These are phyloP conservation scores for Wallacemonas sp. DNA, from an alignment of 208 protist species.

Conservation along the genomic window DNA sequence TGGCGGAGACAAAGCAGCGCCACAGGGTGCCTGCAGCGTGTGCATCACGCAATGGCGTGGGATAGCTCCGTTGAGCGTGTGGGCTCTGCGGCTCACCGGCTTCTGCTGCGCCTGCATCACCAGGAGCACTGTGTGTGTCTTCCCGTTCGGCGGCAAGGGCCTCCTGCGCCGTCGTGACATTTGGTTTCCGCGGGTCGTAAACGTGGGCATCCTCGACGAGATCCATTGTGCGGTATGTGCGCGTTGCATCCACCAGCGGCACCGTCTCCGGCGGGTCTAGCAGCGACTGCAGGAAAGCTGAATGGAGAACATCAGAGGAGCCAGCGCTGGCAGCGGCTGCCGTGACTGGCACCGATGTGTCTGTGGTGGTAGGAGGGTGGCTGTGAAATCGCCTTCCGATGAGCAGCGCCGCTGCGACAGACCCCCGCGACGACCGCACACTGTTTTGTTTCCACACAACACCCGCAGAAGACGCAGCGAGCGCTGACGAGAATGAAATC, in stretches of 20 bases:
- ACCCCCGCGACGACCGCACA: not conserved
- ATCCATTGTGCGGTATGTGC: conserved; percentile 85
- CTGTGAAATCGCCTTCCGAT: too few relatives aligned
- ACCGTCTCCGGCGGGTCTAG: conserved; percentile 69
- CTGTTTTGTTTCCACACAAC: not conserved
- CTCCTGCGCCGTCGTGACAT: conserved; percentile 26
- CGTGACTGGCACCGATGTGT: too few relatives aligned
- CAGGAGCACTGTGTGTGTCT: too few relatives aligned
- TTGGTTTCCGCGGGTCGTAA: conserved; percentile 60
- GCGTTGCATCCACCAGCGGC: conserved; percentile 58
- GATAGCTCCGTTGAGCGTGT: too few relatives aligned
- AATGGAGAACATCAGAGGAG: not conserved
- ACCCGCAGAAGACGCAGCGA: not conserved
- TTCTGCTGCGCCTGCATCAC: too few relatives aligned
- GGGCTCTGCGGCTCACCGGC: not conserved
- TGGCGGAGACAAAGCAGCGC: conserved; percentile 33
- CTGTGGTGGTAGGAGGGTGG: too few relatives aligned
- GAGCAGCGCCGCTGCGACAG: not conserved
- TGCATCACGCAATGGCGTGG: conserved; percentile 19
- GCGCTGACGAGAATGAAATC: not conserved
- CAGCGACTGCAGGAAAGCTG: conserved; percentile 60
- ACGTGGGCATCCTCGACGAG: conserved; percentile 57
- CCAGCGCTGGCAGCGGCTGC: not conserved
- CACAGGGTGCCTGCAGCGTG: conserved; percentile 51
- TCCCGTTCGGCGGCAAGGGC: too few relatives aligned